A percentile compares a stretch with the other conserved stretches of the same genome.
Evolutionary conservation across 1,284 basidiomycete species (phyloP).

Genomic region (Microbotryum silenes-acaulis): DNA sequence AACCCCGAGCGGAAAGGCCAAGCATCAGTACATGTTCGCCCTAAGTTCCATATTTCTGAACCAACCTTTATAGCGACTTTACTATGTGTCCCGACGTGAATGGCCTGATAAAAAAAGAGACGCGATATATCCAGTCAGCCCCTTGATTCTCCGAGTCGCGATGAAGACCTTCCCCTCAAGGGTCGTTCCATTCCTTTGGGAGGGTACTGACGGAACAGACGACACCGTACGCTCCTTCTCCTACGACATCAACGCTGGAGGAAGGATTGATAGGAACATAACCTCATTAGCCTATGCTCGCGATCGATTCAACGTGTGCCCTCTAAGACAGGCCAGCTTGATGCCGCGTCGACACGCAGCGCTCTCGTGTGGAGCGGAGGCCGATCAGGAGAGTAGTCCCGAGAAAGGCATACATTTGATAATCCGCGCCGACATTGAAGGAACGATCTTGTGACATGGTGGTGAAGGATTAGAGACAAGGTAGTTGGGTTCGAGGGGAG

Average conservation of each 20-base stretch:
- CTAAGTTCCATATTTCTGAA: background rate
- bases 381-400: too few species aligned
- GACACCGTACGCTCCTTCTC: conserved; percentile 68
- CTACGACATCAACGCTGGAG: conserved; percentile 64
- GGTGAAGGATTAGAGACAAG: background rate
- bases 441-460: conserved; percentile 28
- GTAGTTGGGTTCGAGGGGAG: too few species aligned
- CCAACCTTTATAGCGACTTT: conserved; percentile 35
- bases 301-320: background rate
- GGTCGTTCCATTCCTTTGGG: too few species aligned
- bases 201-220: conserved; percentile 54
- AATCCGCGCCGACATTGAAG: conserved; percentile 34
- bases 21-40: background rate
- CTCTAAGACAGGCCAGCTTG: background rate
- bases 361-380: too few species aligned
- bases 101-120: conserved; percentile 21
- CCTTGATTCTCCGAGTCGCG: background rate
- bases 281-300: background rate
- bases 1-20: conserved; percentile 41
- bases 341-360: background rate
- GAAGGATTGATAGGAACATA: background rate
- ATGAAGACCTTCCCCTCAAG: background rate
- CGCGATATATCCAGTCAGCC: background rate
- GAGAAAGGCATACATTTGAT: conserved; percentile 25
- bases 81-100: conserved; percentile 29